These are phyloP conservation scores for Myriosclerotinia duriaeana DNA, from an alignment of 2,329 filamentous ascomycete genomes.

Conservation along the genomic window DNA sequence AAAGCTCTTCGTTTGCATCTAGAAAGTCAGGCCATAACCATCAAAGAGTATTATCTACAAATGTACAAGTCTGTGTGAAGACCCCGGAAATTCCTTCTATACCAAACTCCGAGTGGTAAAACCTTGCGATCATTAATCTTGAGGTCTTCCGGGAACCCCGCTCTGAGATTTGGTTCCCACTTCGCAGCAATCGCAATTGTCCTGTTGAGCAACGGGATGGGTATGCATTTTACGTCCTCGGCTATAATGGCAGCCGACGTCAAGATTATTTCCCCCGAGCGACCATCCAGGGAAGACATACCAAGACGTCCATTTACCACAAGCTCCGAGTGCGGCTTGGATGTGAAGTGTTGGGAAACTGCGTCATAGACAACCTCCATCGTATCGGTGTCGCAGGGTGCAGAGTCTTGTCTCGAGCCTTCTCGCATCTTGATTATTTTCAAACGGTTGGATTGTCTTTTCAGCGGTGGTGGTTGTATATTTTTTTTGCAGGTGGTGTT, in stretches of 20 bases:
- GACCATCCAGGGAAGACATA: background rate
- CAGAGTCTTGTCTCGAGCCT: background rate
- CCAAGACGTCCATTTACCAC: background rate
- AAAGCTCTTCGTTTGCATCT: background rate
- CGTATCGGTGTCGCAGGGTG: too few species aligned
- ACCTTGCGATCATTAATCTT: background rate
- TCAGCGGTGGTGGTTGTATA: background rate
- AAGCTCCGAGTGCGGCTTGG: background rate
- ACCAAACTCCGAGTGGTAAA: background rate
- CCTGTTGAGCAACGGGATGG: background rate
- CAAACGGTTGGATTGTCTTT: background rate
- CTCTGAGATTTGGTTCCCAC: background rate
- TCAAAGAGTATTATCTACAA: background rate
- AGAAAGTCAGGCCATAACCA: background rate
- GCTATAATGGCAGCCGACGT: background rate
- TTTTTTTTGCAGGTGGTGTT: background rate
- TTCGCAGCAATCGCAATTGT: background rate
- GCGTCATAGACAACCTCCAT: slow-evolving; percentile 2
- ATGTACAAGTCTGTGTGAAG: slow-evolving; percentile 1
- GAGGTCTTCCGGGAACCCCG: too few species aligned
- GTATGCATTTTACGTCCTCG: background rate
- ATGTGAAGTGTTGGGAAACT: background rate
- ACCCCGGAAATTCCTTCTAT: background rate
- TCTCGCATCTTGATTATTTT: background rate
- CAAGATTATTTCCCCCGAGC: too few species aligned